Base-by-base conservation (phyloP, 495 filamentous ascomycete genomes). In the Cladorrhinum samala region DNA sequence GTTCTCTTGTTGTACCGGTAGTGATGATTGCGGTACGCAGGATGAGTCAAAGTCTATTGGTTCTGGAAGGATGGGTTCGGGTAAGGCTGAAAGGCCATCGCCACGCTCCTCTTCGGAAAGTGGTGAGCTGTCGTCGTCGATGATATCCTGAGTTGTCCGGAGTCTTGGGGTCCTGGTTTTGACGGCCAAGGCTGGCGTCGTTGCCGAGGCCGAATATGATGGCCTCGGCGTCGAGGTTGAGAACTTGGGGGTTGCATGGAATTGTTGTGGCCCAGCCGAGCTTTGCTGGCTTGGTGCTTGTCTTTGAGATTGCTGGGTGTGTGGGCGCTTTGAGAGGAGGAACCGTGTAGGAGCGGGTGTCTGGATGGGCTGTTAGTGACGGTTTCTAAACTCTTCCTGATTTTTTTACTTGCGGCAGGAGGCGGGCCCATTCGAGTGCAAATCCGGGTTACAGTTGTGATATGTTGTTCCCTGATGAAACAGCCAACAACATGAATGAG, bases 341-440 rank as follows among this genome's bases (percentile, higher is more conserved):
- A 74, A 76, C 13, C 71, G 69, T 33, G 66, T 65, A 2, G 73
- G 65, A 13, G 69, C 70, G 4, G 72, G 72, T 9, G 73, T 76
- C 73, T 76, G 25, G 5, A 16, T 30, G 25, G 40, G 44, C 6
- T 17, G 21, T 18, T 45, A 17, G 14, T 46, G 27, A 18, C 5
- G 17, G 16, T 19, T 4, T 13, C 21, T 1, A 27, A 5, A 46
- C 41, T 49, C 23, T 20, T 25, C 9, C 4, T 24, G 16, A n/a
- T n/a, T n/a, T n/a, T n/a, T n/a, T n/a, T n/a, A 47, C 45, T 18
- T 47, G 50, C 55, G n/a, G 21, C 50, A 24, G 50, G 55, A 17
- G 50, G 50, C 17, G 27, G 16, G 11, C 46, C 55, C 46, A 58
- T 50, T 39, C 16, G 48, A 21, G 16, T 2, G 18, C 37, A 14